phyloP scores from a whole-genome alignment of 1,284 basidiomycete species.

The Moesziomyces globuligerus region DNA sequence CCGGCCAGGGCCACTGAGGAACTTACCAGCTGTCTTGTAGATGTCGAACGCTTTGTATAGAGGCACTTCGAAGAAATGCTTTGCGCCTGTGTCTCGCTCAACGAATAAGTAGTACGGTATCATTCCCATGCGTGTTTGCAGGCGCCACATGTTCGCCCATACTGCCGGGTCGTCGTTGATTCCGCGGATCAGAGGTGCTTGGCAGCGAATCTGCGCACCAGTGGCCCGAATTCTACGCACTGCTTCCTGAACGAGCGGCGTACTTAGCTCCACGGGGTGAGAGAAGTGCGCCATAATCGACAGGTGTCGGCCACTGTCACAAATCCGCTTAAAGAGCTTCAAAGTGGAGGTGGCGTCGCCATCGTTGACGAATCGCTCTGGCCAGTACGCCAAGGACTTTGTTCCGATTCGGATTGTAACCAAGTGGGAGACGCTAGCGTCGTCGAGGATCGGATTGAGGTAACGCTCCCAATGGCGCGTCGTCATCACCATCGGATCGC shows the following conservation, averaged over 20 bases:
- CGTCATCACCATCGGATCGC: slow-evolving; percentile 14
- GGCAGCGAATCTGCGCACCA: slow-evolving; percentile 9
- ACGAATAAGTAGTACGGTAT: slow-evolving; percentile 10
- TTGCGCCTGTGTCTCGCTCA: slow-evolving; percentile 3
- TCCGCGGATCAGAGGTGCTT: slow-evolving; percentile 5
- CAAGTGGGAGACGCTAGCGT: neutral
- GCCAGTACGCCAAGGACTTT: slow-evolving; percentile 11
- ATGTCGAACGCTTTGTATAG: slow-evolving; percentile 4
- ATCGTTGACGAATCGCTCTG: slow-evolving; percentile 7
- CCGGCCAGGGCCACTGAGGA: too few species aligned
- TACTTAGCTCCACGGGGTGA: neutral
- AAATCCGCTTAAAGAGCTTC: slow-evolving; percentile 2
- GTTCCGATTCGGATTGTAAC: slow-evolving; percentile 7
- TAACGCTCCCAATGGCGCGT: slow-evolving; percentile 6
- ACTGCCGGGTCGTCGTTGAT: slow-evolving; percentile 6
- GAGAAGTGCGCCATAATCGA: slow-evolving; percentile 10
- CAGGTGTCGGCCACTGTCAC: slow-evolving; percentile 5
- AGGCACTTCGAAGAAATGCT: slow-evolving; percentile 8
- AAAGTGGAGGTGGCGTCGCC: slow-evolving; percentile 4
- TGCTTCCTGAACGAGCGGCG: slow-evolving; percentile 3
- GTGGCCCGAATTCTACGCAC: slow-evolving; percentile 3
- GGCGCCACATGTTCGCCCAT: slow-evolving; percentile 6
- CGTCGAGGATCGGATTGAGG: slow-evolving; percentile 1
- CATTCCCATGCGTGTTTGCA: neutral
- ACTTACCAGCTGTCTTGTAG: slow-evolving; percentile 4